A percentile compares a stretch with the other conserved stretches of the same genome.
phyloP scores from a whole-genome alignment of 2,329 filamentous ascomycete genomes.

The Rhytidhysteron rufulum region DNA sequence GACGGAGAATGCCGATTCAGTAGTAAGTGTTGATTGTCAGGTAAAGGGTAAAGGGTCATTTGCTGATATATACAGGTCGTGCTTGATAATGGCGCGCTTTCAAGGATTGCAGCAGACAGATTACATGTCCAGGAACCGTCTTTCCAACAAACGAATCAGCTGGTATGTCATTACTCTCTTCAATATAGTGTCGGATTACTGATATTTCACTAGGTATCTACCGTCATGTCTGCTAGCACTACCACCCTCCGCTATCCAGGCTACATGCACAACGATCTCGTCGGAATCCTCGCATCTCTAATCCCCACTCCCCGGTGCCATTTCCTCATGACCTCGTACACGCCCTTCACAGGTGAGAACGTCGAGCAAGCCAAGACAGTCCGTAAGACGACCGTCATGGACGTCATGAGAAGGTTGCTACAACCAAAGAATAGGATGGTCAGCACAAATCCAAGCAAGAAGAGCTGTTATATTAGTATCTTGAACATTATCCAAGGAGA shows the following conservation, averaged over 20 bases:
- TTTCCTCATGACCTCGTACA: slow-evolving; percentile 98
- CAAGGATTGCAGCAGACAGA: slow-evolving; percentile 88
- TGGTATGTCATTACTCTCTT: slow-evolving; percentile 51
- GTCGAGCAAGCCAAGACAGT: slow-evolving; percentile 97
- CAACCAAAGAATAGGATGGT: slow-evolving; percentile 99
- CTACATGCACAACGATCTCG: slow-evolving; percentile 99
- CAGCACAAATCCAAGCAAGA: slow-evolving; percentile 89
- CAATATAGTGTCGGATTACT: background rate
- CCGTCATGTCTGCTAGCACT: slow-evolving; percentile 97
- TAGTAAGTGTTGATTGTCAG: slow-evolving; percentile 50
- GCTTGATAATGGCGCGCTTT: slow-evolving; percentile 90
- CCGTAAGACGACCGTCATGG: slow-evolving; percentile 93
- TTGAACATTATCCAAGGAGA: slow-evolving; percentile 99
- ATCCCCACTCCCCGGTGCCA: slow-evolving; percentile 96
- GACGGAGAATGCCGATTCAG: slow-evolving; percentile 94
- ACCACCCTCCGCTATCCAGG: slow-evolving; percentile 95
- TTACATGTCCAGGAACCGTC: slow-evolving; percentile 93
- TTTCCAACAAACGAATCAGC: slow-evolving; percentile 95
- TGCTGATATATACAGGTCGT: slow-evolving; percentile 57
- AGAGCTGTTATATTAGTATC: slow-evolving; percentile 98
- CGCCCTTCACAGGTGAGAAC: slow-evolving; percentile 92
- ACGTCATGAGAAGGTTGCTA: slow-evolving; percentile 92
- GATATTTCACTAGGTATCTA: slow-evolving; percentile 60
- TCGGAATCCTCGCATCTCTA: slow-evolving; percentile 91
- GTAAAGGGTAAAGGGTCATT: background rate